These are phyloP conservation scores for Aspergillus vadensis DNA, from an alignment of 2,329 filamentous ascomycete genomes.

Conservation along the genomic window DNA sequence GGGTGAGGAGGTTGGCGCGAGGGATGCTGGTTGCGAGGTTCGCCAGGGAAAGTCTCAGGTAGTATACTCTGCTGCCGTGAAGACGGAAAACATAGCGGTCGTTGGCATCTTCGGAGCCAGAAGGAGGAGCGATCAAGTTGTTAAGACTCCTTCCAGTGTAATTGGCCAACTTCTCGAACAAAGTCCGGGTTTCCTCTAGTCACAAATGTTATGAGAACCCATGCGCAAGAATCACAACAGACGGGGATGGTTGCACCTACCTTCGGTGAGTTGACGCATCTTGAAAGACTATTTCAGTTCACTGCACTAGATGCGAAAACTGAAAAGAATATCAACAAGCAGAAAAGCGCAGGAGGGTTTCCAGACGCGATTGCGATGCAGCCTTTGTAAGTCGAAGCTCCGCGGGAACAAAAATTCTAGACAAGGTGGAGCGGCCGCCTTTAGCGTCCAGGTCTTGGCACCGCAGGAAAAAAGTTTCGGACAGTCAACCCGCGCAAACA, in stretches of 20 bases:
- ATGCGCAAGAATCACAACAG: neutral
- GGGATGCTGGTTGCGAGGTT: constrained; percentile 87
- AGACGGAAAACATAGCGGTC: constrained; percentile 86
- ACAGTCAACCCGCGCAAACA: neutral
- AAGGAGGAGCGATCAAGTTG: constrained; percentile 74
- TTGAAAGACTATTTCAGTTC: neutral
- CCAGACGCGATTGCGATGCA: neutral
- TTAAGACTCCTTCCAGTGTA: constrained; percentile 88
- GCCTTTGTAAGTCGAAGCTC: constrained; percentile 19
- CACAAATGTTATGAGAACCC: neutral
- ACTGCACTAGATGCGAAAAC: neutral
- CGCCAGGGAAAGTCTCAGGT: constrained; percentile 83
- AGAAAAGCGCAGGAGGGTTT: neutral
- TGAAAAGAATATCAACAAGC: neutral
- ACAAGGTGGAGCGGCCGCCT: constrained; percentile 24
- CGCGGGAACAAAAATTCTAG: constrained; percentile 25
- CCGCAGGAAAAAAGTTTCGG: constrained; percentile 27
- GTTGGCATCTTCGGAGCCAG: constrained; percentile 64
- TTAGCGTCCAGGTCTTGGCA: constrained; percentile 34
- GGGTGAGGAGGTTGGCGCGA: constrained; percentile 71
- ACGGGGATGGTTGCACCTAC: neutral
- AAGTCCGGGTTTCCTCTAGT: constrained; percentile 58
- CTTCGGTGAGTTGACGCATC: constrained; percentile 79
- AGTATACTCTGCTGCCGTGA: constrained; percentile 83
- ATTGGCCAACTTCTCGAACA: constrained; percentile 90